phyloP scores from a whole-genome alignment of 495 filamentous ascomycete species.

The Penicillium steckii region DNA sequence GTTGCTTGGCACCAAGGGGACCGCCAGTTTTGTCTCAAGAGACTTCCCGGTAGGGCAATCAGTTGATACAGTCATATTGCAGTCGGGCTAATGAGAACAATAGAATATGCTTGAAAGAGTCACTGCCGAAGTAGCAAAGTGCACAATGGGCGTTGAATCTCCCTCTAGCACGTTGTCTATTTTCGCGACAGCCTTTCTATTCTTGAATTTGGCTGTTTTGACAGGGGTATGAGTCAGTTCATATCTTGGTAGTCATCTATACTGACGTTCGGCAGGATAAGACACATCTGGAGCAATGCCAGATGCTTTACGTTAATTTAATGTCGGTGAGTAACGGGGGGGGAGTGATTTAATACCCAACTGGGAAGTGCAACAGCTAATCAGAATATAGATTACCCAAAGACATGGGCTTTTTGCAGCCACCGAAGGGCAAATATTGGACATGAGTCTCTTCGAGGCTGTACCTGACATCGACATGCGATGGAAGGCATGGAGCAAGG shows the following conservation, averaged over 20 bases:
- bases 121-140: slow-evolving; percentile 38
- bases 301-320: slow-evolving; percentile 51
- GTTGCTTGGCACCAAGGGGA: slow-evolving; percentile 49
- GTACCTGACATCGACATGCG: slow-evolving; percentile 46
- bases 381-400: slow-evolving; percentile 40
- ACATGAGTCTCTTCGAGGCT: slow-evolving; percentile 44
- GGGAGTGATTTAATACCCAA: too few relatives aligned
- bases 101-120: slow-evolving; percentile 44
- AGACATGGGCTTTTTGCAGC: slow-evolving; percentile 50
- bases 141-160: slow-evolving; percentile 34
- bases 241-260: neutral
- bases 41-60: slow-evolving; percentile 41
- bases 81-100: slow-evolving; percentile 8
- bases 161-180: slow-evolving; percentile 41
- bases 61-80: neutral
- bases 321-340: slow-evolving; percentile 44
- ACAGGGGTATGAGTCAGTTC: slow-evolving; percentile 39
- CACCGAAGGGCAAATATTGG: slow-evolving; percentile 45
- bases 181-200: slow-evolving; percentile 47
- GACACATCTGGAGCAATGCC: slow-evolving; percentile 42
- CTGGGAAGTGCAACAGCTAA: neutral
- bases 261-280: slow-evolving; percentile 39
- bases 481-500: slow-evolving; percentile 55
- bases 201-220: slow-evolving; percentile 49
- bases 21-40: slow-evolving; percentile 44